Evolutionary conservation across 2,329 filamentous ascomycete species (phyloP), one percentile per base, ranked within the genome.

Genomic region (Xylaria multiplex): DNA sequence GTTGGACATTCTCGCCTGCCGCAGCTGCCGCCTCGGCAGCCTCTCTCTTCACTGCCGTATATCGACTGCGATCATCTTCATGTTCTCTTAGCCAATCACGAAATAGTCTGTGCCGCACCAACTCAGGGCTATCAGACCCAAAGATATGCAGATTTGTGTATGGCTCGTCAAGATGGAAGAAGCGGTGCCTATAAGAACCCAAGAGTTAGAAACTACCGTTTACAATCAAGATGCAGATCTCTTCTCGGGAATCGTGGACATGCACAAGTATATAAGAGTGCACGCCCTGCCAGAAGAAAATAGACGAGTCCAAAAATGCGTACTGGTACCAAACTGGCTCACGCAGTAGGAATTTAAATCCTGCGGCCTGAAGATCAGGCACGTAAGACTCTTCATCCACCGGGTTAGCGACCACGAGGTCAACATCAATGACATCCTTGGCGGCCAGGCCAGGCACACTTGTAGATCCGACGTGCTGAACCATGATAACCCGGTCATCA

Each of bases 391-490:
- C 65, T 49, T 70, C 68, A 16, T 64, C 56, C 37, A 6, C 16
- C 8, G 59, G 55, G 57, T 68, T 60, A 6, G 68, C 37, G 43
- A 70, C 65, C 22, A 46, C 59, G 5, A 68, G 57, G 54, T 70
- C 66, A 27, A 70, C 24, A 49, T 70, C 68, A 3, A 70, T 62
- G 42, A 70, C 48, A 24, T 65, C 62, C 22, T 70, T 70, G 8
- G 68, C 68, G 14, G 66, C 35, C 9, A 70, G 27, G 3, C 68
- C 68, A 3, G 68, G 65, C 40, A 70, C 66, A 37, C 62, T 66
- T 2, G 68, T 70, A 2, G 68, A 70, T 4, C 68, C 68, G 59
- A 68, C 62, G 55, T 69, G 67, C 40, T 67, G 53, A n/a, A 67
- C 3, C 2, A 59, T 2, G 22, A 67, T 2, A 9, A 16, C 61